phyloP scores from a whole-genome alignment of 2,329 filamentous ascomycete species.

The Aspergillus carbonarius region DNA sequence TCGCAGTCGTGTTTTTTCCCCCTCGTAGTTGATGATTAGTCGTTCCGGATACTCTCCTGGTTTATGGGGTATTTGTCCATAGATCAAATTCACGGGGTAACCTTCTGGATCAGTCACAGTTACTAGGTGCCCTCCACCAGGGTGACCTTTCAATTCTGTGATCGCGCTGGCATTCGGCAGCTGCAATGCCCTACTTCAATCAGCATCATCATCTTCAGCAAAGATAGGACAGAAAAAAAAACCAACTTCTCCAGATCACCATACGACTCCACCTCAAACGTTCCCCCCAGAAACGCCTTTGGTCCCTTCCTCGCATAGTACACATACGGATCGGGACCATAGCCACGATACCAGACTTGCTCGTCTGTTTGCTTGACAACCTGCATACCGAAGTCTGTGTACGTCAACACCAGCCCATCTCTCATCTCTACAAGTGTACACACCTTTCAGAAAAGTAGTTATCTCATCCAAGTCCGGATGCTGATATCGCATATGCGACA shows the following conservation, averaged over 20 bases:
- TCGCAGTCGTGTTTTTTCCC: slow-evolving; percentile 28
- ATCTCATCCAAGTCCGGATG: slow-evolving; percentile 52
- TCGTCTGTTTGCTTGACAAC: slow-evolving; percentile 37
- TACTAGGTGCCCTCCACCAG: slow-evolving; percentile 41
- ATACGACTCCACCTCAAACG: slow-evolving; percentile 44
- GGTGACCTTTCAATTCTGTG: slow-evolving; percentile 35
- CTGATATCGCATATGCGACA: slow-evolving; percentile 57
- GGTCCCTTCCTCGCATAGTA: slow-evolving; percentile 23
- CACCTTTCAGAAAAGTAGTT: slow-evolving; percentile 30
- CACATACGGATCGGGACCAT: slow-evolving; percentile 21
- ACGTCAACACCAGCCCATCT: neutral
- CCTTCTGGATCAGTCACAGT: slow-evolving; percentile 43
- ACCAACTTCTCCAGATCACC: slow-evolving; percentile 44
- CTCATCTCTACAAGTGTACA: neutral
- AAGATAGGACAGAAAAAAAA: too few relatives aligned
- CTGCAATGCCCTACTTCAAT: slow-evolving; percentile 14
- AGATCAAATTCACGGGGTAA: slow-evolving; percentile 42
- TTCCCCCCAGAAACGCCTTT: slow-evolving; percentile 37
- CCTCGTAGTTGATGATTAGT: slow-evolving; percentile 27
- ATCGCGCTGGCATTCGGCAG: slow-evolving; percentile 32
- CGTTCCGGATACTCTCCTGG: slow-evolving; percentile 19
- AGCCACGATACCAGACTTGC: slow-evolving; percentile 22
- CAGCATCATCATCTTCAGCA: neutral
- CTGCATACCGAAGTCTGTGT: slow-evolving; percentile 27
- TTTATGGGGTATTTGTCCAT: slow-evolving; percentile 33